Base-by-base conservation (phyloP, 371 early-diverging fungal genomes). In the Lichtheimia corymbifera region DNA sequence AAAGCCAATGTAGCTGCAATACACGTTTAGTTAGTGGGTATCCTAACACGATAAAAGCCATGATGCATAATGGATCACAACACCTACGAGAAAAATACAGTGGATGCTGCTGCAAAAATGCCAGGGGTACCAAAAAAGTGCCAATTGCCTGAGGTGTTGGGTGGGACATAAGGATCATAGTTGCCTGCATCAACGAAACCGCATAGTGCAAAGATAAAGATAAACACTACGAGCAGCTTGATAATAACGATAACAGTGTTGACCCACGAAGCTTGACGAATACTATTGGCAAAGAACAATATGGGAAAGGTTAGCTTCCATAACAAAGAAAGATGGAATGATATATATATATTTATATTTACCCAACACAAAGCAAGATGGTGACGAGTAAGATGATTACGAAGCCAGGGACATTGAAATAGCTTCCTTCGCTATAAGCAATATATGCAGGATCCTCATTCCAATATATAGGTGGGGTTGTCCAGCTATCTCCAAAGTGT, bases 91-190 rank as follows among this genome's bases (percentile, higher is more conserved):
- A 95, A 96, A 71, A 95, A 94, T 9, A 95, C 93, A 0, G 85
- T 80, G n/a, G 86, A 83, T 11, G 93, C 84, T 7, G 86, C 93
- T 40, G 89, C 80, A 60, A 93, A 84, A 13, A 96, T 67, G 28
- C 94, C 96, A 9, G 74, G 56, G 2, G 71, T 80, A 47, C 93
- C 93, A 73, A 80, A 91, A 67, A 76, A 59, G 61, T 68, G 61
- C 89, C 86, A 67, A 61, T 79, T 59, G 12, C 71, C 76, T 9
- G 71, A 41, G 0, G 68, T 70, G 51, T 83, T 80, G 6, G 77
- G 82, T 42, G 95, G 96, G 50, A 95, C 72, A 74, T 94, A 94
- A 5, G 95, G 95, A 27, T 63, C 35, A 59, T 86, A 93, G 78
- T 95, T 94, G 27, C 64, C 70, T 9, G 65, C 55, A 43, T 93